Evolutionary conservation across 768 basidiomycete genomes (phyloP).

Genomic region (Podaxis sp.): DNA sequence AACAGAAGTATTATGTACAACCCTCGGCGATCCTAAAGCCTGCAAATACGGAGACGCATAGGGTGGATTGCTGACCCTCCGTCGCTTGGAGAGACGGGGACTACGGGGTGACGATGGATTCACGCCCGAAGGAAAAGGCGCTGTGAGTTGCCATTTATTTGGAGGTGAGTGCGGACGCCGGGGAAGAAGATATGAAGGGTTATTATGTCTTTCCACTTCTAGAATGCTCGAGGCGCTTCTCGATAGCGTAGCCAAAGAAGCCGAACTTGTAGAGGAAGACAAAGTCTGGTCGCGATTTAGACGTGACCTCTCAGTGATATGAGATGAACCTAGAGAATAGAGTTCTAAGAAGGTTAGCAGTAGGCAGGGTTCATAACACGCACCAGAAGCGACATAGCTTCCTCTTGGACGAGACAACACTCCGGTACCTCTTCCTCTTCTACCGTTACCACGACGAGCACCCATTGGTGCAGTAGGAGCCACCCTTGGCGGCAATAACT

Average conservation of each 20-base stretch:
- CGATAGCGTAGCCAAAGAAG: neutral
- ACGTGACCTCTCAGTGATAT: too few relatives aligned
- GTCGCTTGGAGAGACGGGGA: neutral
- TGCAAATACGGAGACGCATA: neutral
- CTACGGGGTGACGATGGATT: neutral
- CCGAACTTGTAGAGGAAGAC: neutral
- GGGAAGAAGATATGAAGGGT: neutral
- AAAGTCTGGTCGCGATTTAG: neutral
- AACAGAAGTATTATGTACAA: neutral
- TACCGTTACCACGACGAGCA: neutral
- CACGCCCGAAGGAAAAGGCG: neutral
- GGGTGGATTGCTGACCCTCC: neutral
- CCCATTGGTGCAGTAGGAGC: neutral
- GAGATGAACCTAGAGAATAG: neutral
- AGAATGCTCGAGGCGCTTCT: neutral
- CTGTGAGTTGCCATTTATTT: neutral
- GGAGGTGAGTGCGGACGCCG: neutral
- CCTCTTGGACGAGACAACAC: too few relatives aligned
- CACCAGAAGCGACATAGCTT: too few relatives aligned
- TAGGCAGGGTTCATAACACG: too few relatives aligned
- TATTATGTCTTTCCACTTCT: neutral
- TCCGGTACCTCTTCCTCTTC: neutral
- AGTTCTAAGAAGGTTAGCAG: too few relatives aligned
- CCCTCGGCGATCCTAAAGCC: neutral
- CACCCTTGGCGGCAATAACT: conserved; percentile 2